Base-by-base conservation (phyloP, 2,329 filamentous ascomycete species). In the Cladobotryum mycophilum region DNA sequence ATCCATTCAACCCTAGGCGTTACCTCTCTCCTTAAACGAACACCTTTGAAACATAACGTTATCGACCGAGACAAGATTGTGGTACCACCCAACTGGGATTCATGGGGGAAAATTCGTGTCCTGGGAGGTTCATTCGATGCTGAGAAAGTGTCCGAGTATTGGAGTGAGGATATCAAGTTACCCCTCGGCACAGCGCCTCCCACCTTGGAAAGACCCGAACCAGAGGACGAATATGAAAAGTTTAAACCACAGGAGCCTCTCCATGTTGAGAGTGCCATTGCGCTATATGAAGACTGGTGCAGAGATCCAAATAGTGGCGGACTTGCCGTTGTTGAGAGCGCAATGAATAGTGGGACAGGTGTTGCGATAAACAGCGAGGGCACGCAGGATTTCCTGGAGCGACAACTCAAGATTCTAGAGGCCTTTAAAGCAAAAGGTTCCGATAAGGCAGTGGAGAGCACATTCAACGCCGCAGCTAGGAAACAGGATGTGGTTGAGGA, bases 51-150 rank as follows among this genome's bases (percentile, higher is more conserved):
- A 70, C 87, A 91, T 66, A 95, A 96, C 61, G 88, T 95, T 54
- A 93, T 95, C 58, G 93, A 93, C 70, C 81, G 92, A 53, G 91
- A 96, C 67, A 95, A 95, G 75, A 91, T 99, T 49, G 78, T 96
- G 5, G 88, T 99, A 1, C 92, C 92, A 2, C 87, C 91, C 14
- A 96, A 96, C 67, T 99, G 93, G 93, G 93, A 99, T 68, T 96
- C 91, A 0, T 96, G 90, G 88, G 91, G 90, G 53, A 99, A 97
- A 70, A 96, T 99, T 53, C 81, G 92, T 40, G 89, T 97, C 41
- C 75, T 97, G 25, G 82, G 89, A 48, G 93, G 96, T 64, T 88
- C 85, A 0, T 97, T 97, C 61, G 89, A 97, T 58, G 88, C 95
- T 18, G 93, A 99, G 72, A 80, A 81, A 13, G 78, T 95, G 41